Evolutionary conservation across 441 rosid species (phyloP).

Genomic region (Brassica balearica): DNA sequence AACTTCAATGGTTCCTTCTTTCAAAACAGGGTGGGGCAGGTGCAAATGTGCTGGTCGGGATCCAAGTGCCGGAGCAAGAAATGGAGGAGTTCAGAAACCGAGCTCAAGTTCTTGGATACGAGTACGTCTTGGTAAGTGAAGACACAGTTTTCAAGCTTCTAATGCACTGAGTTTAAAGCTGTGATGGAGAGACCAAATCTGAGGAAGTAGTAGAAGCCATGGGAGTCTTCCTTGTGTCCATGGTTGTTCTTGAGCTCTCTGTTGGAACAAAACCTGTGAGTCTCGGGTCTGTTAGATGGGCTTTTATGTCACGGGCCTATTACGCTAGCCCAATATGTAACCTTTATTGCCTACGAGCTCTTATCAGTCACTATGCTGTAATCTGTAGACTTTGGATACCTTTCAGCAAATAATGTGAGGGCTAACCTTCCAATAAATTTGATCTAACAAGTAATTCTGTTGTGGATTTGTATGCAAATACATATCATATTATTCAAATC

Average conservation of each 20-base stretch:
- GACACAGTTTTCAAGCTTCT: constrained; percentile 69
- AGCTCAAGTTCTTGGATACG: constrained; percentile 75
- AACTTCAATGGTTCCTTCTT: constrained; percentile 20
- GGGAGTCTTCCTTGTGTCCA: neutral
- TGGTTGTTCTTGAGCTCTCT: constrained; percentile 32
- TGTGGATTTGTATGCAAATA: neutral
- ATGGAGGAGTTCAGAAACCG: constrained; percentile 67
- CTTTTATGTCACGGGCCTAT: neutral
- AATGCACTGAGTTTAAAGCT: constrained; percentile 58
- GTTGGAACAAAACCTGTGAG: neutral
- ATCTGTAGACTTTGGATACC: neutral
- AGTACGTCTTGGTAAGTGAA: constrained; percentile 71
- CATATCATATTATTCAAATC: neutral
- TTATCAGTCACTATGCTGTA: neutral
- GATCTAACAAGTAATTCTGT: neutral
- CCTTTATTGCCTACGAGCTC: neutral
- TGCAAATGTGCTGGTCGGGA: constrained; percentile 93
- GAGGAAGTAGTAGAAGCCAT: constrained; percentile 15
- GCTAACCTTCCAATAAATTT: constrained; percentile 4
- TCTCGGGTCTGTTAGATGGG: neutral
- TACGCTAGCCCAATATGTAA: constrained; percentile 8
- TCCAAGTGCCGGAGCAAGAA: constrained; percentile 63
- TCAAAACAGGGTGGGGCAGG: constrained; percentile 86
- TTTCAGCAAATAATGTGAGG: constrained; percentile 11
- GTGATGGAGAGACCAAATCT: constrained; percentile 21